Conservation (phyloP, 805 yeast genomes). For the Barnettozyma pratensis region DNA sequence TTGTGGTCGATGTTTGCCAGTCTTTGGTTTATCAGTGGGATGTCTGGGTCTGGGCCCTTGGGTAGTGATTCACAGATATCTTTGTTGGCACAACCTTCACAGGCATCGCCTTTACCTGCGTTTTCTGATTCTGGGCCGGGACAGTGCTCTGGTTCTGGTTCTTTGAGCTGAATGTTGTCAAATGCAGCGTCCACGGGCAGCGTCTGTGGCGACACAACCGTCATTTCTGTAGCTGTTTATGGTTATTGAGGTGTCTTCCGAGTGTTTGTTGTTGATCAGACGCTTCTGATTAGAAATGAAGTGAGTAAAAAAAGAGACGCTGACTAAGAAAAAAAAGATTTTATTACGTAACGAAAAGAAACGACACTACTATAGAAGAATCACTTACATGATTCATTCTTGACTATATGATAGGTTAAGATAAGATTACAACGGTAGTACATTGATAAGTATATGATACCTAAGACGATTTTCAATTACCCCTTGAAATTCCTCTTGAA, state of each 20-base stretch:
- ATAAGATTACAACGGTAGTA: too few species aligned
- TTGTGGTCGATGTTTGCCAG: constrained; percentile 69
- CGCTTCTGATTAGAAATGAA: too few species aligned
- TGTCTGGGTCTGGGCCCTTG: constrained; percentile 93
- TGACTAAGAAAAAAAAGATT: too few species aligned
- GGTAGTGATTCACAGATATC: constrained; percentile 82
- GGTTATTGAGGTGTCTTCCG: too few species aligned
- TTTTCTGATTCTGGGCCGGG: constrained; percentile 95
- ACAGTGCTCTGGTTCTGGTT: constrained; percentile 94
- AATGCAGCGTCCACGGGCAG: constrained; percentile 8
- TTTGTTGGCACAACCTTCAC: constrained; percentile 93
- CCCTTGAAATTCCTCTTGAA: background rate
- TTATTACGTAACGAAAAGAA: too few species aligned
- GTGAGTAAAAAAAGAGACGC: too few species aligned
- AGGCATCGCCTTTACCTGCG: constrained; percentile 94
- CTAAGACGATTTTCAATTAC: too few species aligned
- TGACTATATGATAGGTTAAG: too few species aligned
- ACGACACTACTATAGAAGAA: too few species aligned
- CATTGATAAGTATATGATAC: too few species aligned
- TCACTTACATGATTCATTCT: too few species aligned
- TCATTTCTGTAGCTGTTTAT: constrained; percentile 4
- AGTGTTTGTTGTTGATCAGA: too few species aligned
- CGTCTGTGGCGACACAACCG: constrained; percentile 16
- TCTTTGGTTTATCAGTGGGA: constrained; percentile 67
- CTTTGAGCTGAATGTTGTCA: constrained; percentile 32